Evolutionary conservation across 495 filamentous ascomycete genomes (phyloP).

Genomic region (Annulohypoxylon nitens): DNA sequence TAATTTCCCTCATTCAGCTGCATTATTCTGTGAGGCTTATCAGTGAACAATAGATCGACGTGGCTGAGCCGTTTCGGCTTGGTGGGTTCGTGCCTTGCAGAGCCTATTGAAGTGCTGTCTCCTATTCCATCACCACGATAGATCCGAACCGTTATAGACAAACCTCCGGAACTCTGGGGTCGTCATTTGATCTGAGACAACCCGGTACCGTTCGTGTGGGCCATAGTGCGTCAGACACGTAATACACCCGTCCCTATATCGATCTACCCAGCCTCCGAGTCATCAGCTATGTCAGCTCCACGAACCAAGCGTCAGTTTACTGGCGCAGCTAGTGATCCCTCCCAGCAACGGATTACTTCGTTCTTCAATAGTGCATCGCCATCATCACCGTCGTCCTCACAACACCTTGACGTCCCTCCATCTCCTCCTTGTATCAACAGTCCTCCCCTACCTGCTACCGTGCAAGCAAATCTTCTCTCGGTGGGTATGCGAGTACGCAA

Average conservation of each 20-base stretch:
- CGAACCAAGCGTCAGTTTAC: conserved; percentile 65
- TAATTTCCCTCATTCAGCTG: background rate
- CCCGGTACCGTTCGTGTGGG: conserved; percentile 26
- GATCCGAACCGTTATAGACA: conserved; percentile 1
- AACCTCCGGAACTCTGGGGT: conserved; percentile 5
- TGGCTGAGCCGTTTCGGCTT: background rate
- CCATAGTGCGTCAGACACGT: conserved; percentile 42
- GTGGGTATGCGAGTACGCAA: conserved; percentile 96
- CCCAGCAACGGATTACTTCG: conserved; percentile 64
- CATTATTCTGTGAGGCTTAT: background rate
- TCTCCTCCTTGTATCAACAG: conserved; percentile 31
- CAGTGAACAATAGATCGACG: background rate
- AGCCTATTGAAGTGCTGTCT: background rate
- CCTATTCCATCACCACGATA: conserved; percentile 39
- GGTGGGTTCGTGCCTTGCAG: background rate
- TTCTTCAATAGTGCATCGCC: conserved; percentile 55
- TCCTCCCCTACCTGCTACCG: conserved; percentile 67
- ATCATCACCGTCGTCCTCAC: conserved; percentile 11
- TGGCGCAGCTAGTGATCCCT: conserved; percentile 63
- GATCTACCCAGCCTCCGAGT: conserved; percentile 19
- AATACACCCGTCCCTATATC: conserved; percentile 13
- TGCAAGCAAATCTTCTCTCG: conserved; percentile 82
- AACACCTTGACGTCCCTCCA: conserved; percentile 6
- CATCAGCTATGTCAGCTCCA: conserved; percentile 56
- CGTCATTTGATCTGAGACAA: conserved; percentile 34